Conservation (phyloP, 192 early-diverging fungal species). For the Spizellomyces sp. region DNA sequence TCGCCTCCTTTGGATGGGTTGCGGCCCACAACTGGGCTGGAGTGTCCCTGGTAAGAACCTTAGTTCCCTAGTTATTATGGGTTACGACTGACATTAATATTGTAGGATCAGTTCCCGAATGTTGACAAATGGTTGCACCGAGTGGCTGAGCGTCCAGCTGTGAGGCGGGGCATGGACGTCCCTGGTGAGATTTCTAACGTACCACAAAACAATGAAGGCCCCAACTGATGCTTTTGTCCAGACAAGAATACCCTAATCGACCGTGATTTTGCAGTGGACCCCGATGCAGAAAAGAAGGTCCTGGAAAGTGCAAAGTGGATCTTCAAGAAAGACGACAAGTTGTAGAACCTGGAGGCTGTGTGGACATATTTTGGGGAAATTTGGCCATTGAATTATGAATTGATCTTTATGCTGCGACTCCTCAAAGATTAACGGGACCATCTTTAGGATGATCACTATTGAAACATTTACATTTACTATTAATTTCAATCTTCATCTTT, state of each 20-base stretch:
- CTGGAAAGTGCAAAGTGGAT: slow-evolving; percentile 12
- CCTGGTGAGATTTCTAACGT: slow-evolving; percentile 32
- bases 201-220: neutral
- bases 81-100: too few species aligned
- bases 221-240: neutral
- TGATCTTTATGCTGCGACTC: too few species aligned
- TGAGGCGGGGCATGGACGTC: slow-evolving; percentile 40
- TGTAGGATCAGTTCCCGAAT: slow-evolving; percentile 35
- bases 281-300: slow-evolving; percentile 19
- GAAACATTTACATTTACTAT: too few species aligned
- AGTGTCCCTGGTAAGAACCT: slow-evolving; percentile 14
- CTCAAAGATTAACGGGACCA: too few species aligned
- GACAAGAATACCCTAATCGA: slow-evolving; percentile 16
- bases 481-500: slow-evolving; percentile 39
- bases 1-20: slow-evolving; percentile 51
- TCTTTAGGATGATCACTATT: too few species aligned
- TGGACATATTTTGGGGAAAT: neutral
- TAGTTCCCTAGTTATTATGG: too few species aligned
- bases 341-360: neutral
- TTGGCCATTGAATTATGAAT: too few species aligned
- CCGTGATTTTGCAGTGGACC: slow-evolving; percentile 8
- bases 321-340: neutral
- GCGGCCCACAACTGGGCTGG: slow-evolving; percentile 20
- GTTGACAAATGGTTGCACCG: slow-evolving; percentile 51
- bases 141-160: slow-evolving; percentile 37